These are phyloP conservation scores for Taphrina deformans DNA, from an alignment of 1,139 yeast species.

Conservation along the genomic window DNA sequence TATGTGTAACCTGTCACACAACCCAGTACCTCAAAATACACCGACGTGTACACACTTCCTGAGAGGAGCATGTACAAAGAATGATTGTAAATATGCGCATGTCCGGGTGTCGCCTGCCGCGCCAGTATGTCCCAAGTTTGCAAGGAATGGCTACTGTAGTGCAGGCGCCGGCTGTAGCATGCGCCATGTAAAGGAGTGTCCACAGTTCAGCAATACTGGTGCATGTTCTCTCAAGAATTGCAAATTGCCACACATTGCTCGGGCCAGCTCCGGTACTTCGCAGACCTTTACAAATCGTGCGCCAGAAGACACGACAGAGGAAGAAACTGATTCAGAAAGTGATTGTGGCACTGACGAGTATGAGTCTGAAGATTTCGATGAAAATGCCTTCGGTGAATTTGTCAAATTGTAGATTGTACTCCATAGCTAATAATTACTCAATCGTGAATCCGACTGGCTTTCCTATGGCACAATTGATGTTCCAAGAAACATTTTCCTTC, in stretches of 20 bases:
- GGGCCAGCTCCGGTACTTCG: neutral
- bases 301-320: neutral
- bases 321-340: neutral
- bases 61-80: constrained; percentile 56
- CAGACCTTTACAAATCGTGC: neutral
- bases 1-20: constrained; percentile 60
- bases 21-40: constrained; percentile 60
- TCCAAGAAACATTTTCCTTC: too few species aligned
- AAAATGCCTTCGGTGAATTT: constrained; percentile 23
- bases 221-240: constrained; percentile 49
- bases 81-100: constrained; percentile 60
- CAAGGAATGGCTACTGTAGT: constrained; percentile 67
- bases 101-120: constrained; percentile 48
- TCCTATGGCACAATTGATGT: too few species aligned
- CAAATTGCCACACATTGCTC: constrained; percentile 34
- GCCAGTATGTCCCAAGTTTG: constrained; percentile 64
- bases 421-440: too few species aligned
- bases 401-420: too few species aligned
- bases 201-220: constrained; percentile 66
- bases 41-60: constrained; percentile 63
- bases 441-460: too few species aligned
- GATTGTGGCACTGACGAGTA: constrained; percentile 17
- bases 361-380: constrained; percentile 29
- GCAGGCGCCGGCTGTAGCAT: constrained; percentile 60
- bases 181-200: constrained; percentile 64